Base-by-base conservation (phyloP, 495 filamentous ascomycete species). In the Neurospora tetraspora region DNA sequence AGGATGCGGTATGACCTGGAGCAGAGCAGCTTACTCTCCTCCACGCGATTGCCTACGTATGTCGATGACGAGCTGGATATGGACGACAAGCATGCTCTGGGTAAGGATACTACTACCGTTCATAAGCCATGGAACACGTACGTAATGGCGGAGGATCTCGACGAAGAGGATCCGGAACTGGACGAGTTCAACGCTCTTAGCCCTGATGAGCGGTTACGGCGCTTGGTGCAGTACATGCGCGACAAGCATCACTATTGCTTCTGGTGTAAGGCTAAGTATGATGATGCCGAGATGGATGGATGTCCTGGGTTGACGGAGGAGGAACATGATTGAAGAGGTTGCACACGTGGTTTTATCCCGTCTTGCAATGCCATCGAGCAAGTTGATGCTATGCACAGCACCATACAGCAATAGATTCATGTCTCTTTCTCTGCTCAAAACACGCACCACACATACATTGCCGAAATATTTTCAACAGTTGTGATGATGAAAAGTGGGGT, bases 231-330 rank as follows among this genome's bases (percentile, higher is more conserved):
- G 31, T 89, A 91, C 79, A 78, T 99, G 45, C 86, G 95, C 31
- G 83, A 89, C 38, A 87, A 85, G 75, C 86, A 92, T 76, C 81
- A 85, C 47, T 99, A 99, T 79, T 99, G 96, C 83, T 97, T 97
- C 80, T 99, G 94, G 94, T 99, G 96, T 80, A 97, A 97, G 79
- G 91, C 86, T 80, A 82, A 84, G 59, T 98, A 98, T 77, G 80
- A 82, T 1, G 89, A 91, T 69, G 86, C 79, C 18, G 82, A 85
- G 74, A 90, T 98, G 89, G 92, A 96, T 5, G 94, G 92, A 0
- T 99, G 96, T 86, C 94, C 96, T 1, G 96, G 96, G 0, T 70
- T 90, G 16, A 93, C 90, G 5, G 96, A 98, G 82, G 95, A 98
- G 77, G 94, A 97, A 77, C 95, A 98, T 78, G 95, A 94, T 79